These are phyloP conservation scores for Paecilomyces fulvus DNA, from an alignment of 2,329 filamentous ascomycete genomes.

Conservation along the genomic window DNA sequence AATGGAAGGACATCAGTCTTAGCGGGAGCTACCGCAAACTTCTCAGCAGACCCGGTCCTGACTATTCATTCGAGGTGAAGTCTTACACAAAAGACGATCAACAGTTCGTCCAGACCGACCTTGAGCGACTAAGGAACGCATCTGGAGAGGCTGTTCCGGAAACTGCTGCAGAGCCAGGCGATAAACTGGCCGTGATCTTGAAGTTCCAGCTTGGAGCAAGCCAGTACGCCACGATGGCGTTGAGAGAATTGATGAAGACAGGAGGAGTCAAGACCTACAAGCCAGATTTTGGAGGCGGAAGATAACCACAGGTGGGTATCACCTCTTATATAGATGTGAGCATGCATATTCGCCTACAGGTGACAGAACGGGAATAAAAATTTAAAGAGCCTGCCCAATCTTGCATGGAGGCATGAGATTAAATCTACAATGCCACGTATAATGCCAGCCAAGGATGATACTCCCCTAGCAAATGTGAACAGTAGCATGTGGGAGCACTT, in stretches of 20 bases:
- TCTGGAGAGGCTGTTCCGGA: constrained; percentile 11
- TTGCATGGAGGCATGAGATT: background rate
- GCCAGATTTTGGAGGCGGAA: constrained; percentile 51
- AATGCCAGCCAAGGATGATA: background rate
- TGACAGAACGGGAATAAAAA: background rate
- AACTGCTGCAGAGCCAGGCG: constrained; percentile 8
- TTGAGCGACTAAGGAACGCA: constrained; percentile 54
- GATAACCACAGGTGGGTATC: constrained; percentile 6
- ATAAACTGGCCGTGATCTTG: constrained; percentile 59
- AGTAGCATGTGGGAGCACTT: background rate
- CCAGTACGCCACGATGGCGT: constrained; percentile 76
- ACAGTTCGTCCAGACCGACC: constrained; percentile 82
- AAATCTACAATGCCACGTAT: background rate
- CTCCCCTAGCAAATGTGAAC: background rate
- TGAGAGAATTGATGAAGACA: constrained; percentile 67
- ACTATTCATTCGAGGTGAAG: constrained; percentile 60
- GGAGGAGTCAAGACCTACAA: constrained; percentile 55
- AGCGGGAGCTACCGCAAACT: constrained; percentile 83
- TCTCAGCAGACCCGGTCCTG: constrained; percentile 59
- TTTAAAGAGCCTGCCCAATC: background rate
- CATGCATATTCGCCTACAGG: background rate
- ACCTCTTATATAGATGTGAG: background rate
- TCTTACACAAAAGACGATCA: constrained; percentile 58
- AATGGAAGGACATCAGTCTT: constrained; percentile 78
- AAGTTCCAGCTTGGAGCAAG: constrained; percentile 70